Conservation (phyloP, 441 rosid species). For the Arabidopsis lyrata region DNA sequence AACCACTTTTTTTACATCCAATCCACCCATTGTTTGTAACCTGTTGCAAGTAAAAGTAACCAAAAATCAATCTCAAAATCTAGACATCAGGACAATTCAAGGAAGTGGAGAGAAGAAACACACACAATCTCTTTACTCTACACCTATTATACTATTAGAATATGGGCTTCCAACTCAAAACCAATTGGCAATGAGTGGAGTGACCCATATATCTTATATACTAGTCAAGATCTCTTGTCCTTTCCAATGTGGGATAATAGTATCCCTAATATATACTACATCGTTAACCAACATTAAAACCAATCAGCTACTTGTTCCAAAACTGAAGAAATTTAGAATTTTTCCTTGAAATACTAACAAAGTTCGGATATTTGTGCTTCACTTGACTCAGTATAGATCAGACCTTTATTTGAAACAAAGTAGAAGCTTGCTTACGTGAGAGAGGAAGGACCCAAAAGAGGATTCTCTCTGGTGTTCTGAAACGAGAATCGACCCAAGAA, state of each 20-base stretch:
- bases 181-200: too few relatives aligned
- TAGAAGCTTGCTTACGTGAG: slow-evolving; percentile 35
- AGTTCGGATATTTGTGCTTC: neutral
- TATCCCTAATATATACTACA: too few relatives aligned
- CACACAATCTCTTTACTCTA: slow-evolving; percentile 5
- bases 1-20: slow-evolving; percentile 64
- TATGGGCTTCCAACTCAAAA: too few relatives aligned
- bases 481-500: slow-evolving; percentile 48
- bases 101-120: neutral
- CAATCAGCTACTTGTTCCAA: slow-evolving; percentile 4
- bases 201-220: too few relatives aligned
- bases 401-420: neutral
- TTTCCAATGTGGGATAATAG: too few relatives aligned
- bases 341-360: neutral
- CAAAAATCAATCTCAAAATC: slow-evolving; percentile 21
- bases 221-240: too few relatives aligned
- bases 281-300: neutral
- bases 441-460: slow-evolving; percentile 48
- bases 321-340: neutral
- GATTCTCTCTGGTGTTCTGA: slow-evolving; percentile 46
- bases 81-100: neutral
- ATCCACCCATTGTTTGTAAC: slow-evolving; percentile 79
- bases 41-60: slow-evolving; percentile 47
- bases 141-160: too few relatives aligned
- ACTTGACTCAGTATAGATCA: slow-evolving; percentile 7